phyloP scores from a whole-genome alignment of 768 basidiomycete genomes.

The Rhodotorula sphaerocarpa region DNA sequence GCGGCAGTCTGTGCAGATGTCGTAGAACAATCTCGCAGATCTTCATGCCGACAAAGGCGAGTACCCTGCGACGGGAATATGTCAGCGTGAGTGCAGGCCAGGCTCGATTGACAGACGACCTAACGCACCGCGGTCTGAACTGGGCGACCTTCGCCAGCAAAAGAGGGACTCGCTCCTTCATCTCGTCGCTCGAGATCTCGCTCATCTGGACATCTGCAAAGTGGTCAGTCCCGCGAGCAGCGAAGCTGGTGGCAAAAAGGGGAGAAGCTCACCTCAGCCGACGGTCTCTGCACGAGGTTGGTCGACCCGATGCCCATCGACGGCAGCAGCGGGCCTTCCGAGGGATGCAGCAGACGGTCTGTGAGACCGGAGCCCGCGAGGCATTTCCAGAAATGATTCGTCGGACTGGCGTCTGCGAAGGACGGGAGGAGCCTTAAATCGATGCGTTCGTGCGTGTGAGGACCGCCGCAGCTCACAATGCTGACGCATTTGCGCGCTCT shows the following conservation, averaged over 20 bases:
- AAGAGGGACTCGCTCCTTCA: conserved; percentile 1
- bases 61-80: not conserved
- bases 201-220: conserved; percentile 11
- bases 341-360: conserved; percentile 12
- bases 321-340: conserved; percentile 12
- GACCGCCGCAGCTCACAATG: conserved; percentile 9
- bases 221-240: not conserved
- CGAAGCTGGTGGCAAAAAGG: not conserved
- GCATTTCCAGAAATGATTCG: conserved; percentile 28
- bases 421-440: not conserved
- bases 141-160: conserved; percentile 12
- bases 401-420: conserved; percentile 26
- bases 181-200: conserved; percentile 24
- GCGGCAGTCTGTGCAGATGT: conserved; percentile 6
- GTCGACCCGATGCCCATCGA: conserved; percentile 12
- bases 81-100: not conserved
- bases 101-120: too few relatives aligned
- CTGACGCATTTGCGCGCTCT: conserved; percentile 1
- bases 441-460: not conserved
- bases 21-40: conserved; percentile 27
- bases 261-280: conserved; percentile 9
- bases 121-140: conserved; percentile 9
- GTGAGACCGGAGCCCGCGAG: conserved; percentile 21
- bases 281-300: conserved; percentile 16
- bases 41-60: conserved; percentile 30